Conservation (phyloP, 2,329 filamentous ascomycete species). For the Venturia oleaginea region DNA sequence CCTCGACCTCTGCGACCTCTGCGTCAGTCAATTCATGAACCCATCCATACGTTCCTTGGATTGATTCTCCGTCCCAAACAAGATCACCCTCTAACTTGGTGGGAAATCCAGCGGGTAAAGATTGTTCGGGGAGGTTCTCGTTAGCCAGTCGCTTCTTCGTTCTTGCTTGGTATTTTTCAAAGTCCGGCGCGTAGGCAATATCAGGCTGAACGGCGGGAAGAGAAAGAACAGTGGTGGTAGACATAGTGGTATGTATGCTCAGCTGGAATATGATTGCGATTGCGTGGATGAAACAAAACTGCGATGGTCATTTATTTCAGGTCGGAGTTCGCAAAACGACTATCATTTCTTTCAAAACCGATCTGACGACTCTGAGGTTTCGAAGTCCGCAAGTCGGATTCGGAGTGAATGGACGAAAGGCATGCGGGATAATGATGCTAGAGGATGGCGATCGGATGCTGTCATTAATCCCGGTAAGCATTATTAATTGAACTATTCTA, state of each 20-base stretch:
- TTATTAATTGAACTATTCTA: too few species aligned
- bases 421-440: not conserved
- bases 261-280: not conserved
- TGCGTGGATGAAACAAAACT: not conserved
- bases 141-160: conserved; percentile 36
- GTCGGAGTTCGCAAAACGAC: too few species aligned
- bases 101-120: conserved; percentile 44
- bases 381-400: too few species aligned
- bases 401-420: not conserved
- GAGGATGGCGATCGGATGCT: not conserved
- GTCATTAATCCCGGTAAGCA: not conserved
- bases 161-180: conserved; percentile 44
- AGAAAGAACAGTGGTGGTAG: not conserved
- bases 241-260: not conserved
- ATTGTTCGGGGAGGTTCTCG: conserved; percentile 29
- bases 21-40: conserved; percentile 39
- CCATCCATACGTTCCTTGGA: conserved; percentile 44
- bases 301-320: too few species aligned
- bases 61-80: conserved; percentile 48
- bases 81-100: conserved; percentile 39
- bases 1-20: conserved; percentile 44
- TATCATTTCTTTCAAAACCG: not conserved
- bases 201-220: conserved; percentile 41
- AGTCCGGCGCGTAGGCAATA: conserved; percentile 48
- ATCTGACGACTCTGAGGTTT: not conserved